Evolutionary conservation across 306 rosid genomes (phyloP).

Genomic region (Carpinus viminea): DNA sequence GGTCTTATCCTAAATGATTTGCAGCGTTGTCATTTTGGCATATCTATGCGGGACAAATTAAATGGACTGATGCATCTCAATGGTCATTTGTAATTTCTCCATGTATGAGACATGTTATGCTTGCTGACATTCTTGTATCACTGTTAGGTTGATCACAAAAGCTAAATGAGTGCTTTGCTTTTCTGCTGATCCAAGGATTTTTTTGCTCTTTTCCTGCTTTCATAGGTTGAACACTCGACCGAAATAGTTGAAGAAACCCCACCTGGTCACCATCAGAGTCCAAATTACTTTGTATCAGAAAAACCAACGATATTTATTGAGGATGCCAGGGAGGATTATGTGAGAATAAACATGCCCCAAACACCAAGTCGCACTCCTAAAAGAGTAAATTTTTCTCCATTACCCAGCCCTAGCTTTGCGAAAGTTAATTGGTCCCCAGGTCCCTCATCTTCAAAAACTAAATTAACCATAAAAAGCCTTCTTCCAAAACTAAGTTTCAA

Average conservation of each 20-base stretch:
- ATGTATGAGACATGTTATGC: not conserved
- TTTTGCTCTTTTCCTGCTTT: slow-evolving; percentile 13
- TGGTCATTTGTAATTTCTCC: not conserved
- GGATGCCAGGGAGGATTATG: slow-evolving; percentile 48
- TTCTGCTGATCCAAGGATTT: not conserved
- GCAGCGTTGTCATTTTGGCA: not conserved
- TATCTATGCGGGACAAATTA: not conserved
- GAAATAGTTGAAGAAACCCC: slow-evolving; percentile 65
- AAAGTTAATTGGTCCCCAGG: slow-evolving; percentile 43
- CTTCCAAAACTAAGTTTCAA: slow-evolving; percentile 66
- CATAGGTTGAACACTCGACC: slow-evolving; percentile 45
- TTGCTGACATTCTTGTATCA: slow-evolving; percentile 27
- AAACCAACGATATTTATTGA: slow-evolving; percentile 45
- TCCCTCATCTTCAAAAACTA: slow-evolving; percentile 47
- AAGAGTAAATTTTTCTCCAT: slow-evolving; percentile 62
- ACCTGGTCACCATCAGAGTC: slow-evolving; percentile 37
- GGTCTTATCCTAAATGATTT: not conserved
- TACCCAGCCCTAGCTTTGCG: slow-evolving; percentile 45
- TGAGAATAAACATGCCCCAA: slow-evolving; percentile 55
- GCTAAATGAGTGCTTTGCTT: not conserved
- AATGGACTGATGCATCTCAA: slow-evolving; percentile 5
- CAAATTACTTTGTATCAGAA: slow-evolving; percentile 40
- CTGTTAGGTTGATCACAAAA: slow-evolving; percentile 11
- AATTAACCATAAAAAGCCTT: slow-evolving; percentile 42
- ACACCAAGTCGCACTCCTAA: slow-evolving; percentile 55